Evolutionary conservation across 352 stramenopile species (phyloP).

Genomic region (Phytophthora colocasiae): DNA sequence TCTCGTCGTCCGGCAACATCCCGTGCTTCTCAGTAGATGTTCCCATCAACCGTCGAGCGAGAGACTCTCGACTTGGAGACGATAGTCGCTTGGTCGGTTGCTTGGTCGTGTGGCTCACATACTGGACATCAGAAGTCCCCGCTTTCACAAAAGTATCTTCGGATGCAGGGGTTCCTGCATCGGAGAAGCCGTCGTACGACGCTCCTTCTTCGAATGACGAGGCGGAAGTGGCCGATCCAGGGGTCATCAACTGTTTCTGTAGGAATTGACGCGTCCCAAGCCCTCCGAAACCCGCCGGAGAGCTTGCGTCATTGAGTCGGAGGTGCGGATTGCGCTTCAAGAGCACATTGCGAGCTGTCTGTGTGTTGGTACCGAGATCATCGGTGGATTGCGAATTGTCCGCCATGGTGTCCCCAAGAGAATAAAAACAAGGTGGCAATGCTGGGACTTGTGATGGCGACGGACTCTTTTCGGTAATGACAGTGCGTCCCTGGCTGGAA

Average conservation of each 20-base stretch:
- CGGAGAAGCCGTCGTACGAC: slow-evolving; percentile 38
- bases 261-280: slow-evolving; percentile 37
- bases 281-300: slow-evolving; percentile 26
- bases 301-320: slow-evolving; percentile 8
- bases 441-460: slow-evolving; percentile 22
- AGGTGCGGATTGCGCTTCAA: slow-evolving; percentile 42
- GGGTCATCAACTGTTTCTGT: slow-evolving; percentile 42
- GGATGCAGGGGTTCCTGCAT: slow-evolving; percentile 30
- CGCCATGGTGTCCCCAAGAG: slow-evolving; percentile 13
- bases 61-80: slow-evolving; percentile 39
- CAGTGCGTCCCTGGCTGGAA: neutral
- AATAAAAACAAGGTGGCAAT: slow-evolving; percentile 3
- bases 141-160: neutral
- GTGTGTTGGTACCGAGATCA: slow-evolving; percentile 22
- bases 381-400: slow-evolving; percentile 17
- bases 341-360: slow-evolving; percentile 15
- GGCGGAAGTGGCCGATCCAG: slow-evolving; percentile 40
- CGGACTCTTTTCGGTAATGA: slow-evolving; percentile 40
- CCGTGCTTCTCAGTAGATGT: slow-evolving; percentile 8
- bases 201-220: slow-evolving; percentile 46
- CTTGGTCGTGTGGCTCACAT: slow-evolving; percentile 20
- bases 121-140: neutral
- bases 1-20: slow-evolving; percentile 21
- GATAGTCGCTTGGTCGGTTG: slow-evolving; percentile 45
- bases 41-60: slow-evolving; percentile 24